These are phyloP conservation scores for Clitoria ternatea DNA, from an alignment of 306 rosid species.

Conservation along the genomic window DNA sequence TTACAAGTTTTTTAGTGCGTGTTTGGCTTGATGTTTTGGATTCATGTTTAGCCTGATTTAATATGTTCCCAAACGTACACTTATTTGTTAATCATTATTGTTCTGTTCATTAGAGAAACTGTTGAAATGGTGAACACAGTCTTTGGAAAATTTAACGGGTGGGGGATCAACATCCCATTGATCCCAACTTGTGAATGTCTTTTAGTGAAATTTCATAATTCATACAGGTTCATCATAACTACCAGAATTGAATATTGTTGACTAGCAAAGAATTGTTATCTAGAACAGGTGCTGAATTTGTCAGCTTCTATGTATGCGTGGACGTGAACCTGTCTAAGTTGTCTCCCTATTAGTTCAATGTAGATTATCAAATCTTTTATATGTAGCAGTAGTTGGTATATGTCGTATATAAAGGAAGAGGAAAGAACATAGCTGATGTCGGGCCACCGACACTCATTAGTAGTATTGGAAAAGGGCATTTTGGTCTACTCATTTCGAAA, in stretches of 20 bases:
- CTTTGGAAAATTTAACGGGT: slow-evolving; percentile 11
- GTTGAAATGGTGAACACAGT: background rate
- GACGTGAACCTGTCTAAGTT: slow-evolving; percentile 23
- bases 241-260: slow-evolving; percentile 17
- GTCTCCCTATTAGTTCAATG: slow-evolving; percentile 36
- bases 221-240: background rate
- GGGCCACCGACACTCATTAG: slow-evolving; percentile 73
- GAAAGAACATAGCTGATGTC: slow-evolving; percentile 35
- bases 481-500: slow-evolving; percentile 25
- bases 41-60: too few relatives aligned
- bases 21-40: too few relatives aligned
- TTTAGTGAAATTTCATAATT: background rate
- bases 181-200: slow-evolving; percentile 22
- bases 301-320: slow-evolving; percentile 38
- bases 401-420: slow-evolving; percentile 8
- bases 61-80: too few relatives aligned
- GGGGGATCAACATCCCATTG: slow-evolving; percentile 2
- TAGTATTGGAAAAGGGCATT: slow-evolving; percentile 30
- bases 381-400: slow-evolving; percentile 19
- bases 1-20: too few relatives aligned
- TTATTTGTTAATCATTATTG: background rate
- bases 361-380: slow-evolving; percentile 28
- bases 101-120: background rate
- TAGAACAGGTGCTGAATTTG: slow-evolving; percentile 31
- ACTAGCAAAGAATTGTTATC: slow-evolving; percentile 21